Evolutionary conservation across 208 protist species (phyloP), one percentile per base, ranked within the genome.

Genomic region (Porcisia deanei): DNA sequence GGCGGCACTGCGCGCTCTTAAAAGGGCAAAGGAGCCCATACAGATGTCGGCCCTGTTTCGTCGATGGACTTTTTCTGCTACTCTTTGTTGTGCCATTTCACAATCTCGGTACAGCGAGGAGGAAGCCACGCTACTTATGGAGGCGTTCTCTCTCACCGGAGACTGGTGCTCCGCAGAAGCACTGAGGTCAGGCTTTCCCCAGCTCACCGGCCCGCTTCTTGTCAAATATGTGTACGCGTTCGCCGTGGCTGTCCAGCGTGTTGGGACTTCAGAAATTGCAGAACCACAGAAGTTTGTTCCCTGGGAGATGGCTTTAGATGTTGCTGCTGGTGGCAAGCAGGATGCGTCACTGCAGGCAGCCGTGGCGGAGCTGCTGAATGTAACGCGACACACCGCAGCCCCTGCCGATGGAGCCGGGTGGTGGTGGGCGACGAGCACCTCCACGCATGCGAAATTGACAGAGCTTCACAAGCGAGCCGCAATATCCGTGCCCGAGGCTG

Each of bases 101-200:
- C 58, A 4, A 60, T 69, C 57, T 43, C 72, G 55, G 34, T 82
- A 52, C 54, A 57, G 72, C 18, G 58, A 41, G 47, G 49, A 43
- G 8, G 77, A 82, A 67, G 71, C 67, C 8, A 53, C 55, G 30
- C 65, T 82, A 34, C 57, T 82, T 5, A 77, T 82, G 77, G 3
- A 65, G 30, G 77, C 72, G 54, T 82, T 82, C 39, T n/a, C 64
- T 25, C n/a, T 41, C 41, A 74, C 77, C 1, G 77, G 77, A 9
- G 77, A 82, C 58, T 82, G 77, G 77, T 57, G 58, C 65, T 66
- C 57, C n/a, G 77, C 77, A 12, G 77, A 82, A 14, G 10, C 53
- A 60, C 77, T 82, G 67, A 63, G 77, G 8, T 12, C 47, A 53
- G 45, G 61, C 2, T 34, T 71, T 18, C 18, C 34, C 41, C 58